A percentile compares a stretch with the other conserved stretches of the same genome.
Evolutionary conservation across 139 green algal genomes (phyloP).

Genomic region (Picochlorum costavermella): DNA sequence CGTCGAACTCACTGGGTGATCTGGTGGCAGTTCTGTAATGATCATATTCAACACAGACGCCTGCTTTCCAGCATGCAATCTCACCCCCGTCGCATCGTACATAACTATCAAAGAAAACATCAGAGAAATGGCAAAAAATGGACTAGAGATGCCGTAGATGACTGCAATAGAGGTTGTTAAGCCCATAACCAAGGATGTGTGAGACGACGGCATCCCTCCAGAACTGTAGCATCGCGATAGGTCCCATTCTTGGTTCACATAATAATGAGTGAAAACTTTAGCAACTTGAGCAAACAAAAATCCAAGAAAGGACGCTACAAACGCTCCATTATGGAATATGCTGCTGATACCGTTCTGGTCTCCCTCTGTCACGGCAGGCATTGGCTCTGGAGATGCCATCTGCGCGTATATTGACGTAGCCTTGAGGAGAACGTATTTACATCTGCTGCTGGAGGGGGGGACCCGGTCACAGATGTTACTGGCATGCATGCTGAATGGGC

Average conservation of each 20-base stretch:
- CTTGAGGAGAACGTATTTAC: too few species aligned
- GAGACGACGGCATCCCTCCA: conserved; percentile 67
- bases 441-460: too few species aligned
- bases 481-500: too few species aligned
- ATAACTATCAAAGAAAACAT: conserved; percentile 63
- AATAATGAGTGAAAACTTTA: conserved; percentile 64
- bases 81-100: conserved; percentile 94
- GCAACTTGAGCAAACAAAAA: conserved; percentile 60
- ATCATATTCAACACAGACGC: conserved; percentile 90
- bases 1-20: conserved; percentile 53
- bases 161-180: conserved; percentile 60
- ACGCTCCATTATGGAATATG: conserved; percentile 40
- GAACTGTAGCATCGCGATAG: conserved; percentile 33
- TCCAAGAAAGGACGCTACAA: conserved; percentile 56
- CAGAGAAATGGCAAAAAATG: conserved; percentile 59
- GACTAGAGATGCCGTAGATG: conserved; percentile 40
- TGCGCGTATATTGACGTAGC: too few species aligned
- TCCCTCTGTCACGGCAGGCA: not conserved
- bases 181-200: conserved; percentile 59
- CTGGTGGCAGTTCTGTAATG: conserved; percentile 63
- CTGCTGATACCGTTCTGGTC: conserved; percentile 17
- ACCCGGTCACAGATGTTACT: too few species aligned
- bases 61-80: conserved; percentile 90
- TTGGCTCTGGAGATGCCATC: too few species aligned
- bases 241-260: conserved; percentile 41